Evolutionary conservation across 192 early-diverging fungal species (phyloP), one percentile per base, ranked within the genome.

Genomic region (Coemansia sp.): DNA sequence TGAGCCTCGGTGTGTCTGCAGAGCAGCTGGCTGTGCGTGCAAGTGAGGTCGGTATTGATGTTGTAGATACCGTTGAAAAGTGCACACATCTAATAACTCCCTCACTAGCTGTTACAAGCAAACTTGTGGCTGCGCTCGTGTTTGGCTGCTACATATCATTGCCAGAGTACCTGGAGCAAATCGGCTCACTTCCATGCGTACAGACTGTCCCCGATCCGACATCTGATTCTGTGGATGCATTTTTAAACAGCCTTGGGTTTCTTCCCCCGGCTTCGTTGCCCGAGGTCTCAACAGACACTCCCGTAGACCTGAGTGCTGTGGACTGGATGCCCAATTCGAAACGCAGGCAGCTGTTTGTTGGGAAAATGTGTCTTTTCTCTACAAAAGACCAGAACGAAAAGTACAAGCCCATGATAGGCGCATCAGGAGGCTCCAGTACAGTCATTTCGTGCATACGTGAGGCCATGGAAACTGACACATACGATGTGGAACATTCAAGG

Each of bases 81-180:
- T 66, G 68, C 57, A 71, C 78, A 19, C 68, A 74, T 58, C 56
- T 80, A 26, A 21, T 80, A 13, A 71, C 71, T 26, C 73, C 73
- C 10, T 47, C 64, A 48, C 68, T 75, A 11, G 66, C 63, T 2
- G 70, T 71, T 18, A 80, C 72, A n/a, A 61, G 69, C 49, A 72
- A 65, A 41, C 62, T 80, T 10, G 41, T 80, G 5, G 61, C 54
- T 11, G 72, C 72, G 7, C 64, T 80, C 18, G 78, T 66, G 5
- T 45, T 69, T 18, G 54, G 63, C 21, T 61, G 69, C 39, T 47
- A 26, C 32, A 52, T 80, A 22, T 54, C 22, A 4, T 41, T 66
- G 4, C 69, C 65, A 16, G 73, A 66, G 5, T 80, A 61, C 36
- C 18, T 80, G 8, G 52, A 48, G 16, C 42, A 42, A 1, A 37